A percentile compares a stretch with the other conserved stretches of the same genome.
These are phyloP conservation scores for Mycena capillaripes DNA, from an alignment of 768 basidiomycete species.

Conservation along the genomic window DNA sequence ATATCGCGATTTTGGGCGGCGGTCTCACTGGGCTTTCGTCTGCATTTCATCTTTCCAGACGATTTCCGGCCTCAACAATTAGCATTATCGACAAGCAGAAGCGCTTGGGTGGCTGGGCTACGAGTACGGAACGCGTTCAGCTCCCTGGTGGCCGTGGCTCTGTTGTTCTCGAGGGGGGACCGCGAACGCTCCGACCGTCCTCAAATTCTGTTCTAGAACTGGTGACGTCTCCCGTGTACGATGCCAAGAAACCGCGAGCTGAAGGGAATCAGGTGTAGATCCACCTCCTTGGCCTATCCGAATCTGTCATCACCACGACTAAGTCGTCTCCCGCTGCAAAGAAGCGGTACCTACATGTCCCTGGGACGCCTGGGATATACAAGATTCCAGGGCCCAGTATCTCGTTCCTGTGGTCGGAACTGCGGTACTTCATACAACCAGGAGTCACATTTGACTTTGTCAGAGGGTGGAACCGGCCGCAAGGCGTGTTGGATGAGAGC, in stretches of 20 bases:
- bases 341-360: constrained; percentile 80
- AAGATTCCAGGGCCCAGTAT: constrained; percentile 59
- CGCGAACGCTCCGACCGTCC: constrained; percentile 87
- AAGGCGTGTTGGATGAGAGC: constrained; percentile 74
- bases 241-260: constrained; percentile 12
- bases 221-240: constrained; percentile 58
- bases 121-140: constrained; percentile 65
- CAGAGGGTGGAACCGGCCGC: constrained; percentile 56
- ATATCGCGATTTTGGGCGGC: constrained; percentile 82
- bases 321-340: constrained; percentile 79
- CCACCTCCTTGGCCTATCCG: constrained; percentile 74
- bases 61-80: constrained; percentile 71
- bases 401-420: constrained; percentile 54
- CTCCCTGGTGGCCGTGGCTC: constrained; percentile 51
- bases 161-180: constrained; percentile 87
- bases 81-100: constrained; percentile 76
- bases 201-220: constrained; percentile 82
- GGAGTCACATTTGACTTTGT: constrained; percentile 74
- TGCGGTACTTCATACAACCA: constrained; percentile 62
- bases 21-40: constrained; percentile 87
- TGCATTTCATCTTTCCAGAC: constrained; percentile 81
- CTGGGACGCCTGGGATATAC: constrained; percentile 65
- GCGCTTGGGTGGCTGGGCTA: constrained; percentile 90
- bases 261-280: constrained; percentile 65
- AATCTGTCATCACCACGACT: constrained; percentile 75